Conservation (phyloP, 2,329 filamentous ascomycete species). For the Sporothrix protearum region DNA sequence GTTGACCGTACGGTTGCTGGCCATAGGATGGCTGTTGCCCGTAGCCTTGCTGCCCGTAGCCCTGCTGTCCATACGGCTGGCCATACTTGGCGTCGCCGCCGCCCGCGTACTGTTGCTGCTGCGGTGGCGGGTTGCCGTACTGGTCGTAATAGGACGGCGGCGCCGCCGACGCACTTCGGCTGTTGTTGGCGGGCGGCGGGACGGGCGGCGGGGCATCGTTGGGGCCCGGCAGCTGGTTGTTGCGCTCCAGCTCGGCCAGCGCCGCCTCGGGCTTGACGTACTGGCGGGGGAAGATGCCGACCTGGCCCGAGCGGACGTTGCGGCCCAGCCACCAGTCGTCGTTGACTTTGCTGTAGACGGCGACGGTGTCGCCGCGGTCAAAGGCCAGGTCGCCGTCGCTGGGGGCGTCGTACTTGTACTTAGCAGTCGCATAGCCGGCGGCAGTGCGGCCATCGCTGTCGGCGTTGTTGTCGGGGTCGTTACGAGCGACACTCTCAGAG, state of each 20-base stretch:
- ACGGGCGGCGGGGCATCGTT: constrained; percentile 35
- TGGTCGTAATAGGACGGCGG: constrained; percentile 24
- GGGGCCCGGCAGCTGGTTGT: constrained; percentile 23
- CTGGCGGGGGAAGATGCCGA: constrained; percentile 92
- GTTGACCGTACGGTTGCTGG: constrained; percentile 23
- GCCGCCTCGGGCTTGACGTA: constrained; percentile 69
- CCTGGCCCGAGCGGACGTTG: constrained; percentile 74
- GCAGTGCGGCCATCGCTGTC: constrained; percentile 46
- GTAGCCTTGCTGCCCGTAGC: constrained; percentile 18
- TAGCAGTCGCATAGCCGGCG: constrained; percentile 70
- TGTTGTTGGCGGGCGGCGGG: constrained; percentile 20
- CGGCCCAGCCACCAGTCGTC: constrained; percentile 94
- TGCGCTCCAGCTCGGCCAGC: constrained; percentile 26
- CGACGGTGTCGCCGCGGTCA: constrained; percentile 73
- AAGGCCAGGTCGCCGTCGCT: constrained; percentile 81
- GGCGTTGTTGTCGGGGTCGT: constrained; percentile 26
- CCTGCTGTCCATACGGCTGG: constrained; percentile 17
- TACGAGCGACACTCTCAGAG: constrained; percentile 25
- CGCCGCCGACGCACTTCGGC: constrained; percentile 29
- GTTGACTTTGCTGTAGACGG: constrained; percentile 90
- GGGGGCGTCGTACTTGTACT: constrained; percentile 76
- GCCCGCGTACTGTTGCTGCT: constrained; percentile 5
- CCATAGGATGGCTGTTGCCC: constrained; percentile 22
- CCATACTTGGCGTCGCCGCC: constrained; percentile 5
- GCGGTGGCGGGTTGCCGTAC: constrained; percentile 13